Conservation (phyloP, 441 rosid genomes). For the Corymbia calophylla region DNA sequence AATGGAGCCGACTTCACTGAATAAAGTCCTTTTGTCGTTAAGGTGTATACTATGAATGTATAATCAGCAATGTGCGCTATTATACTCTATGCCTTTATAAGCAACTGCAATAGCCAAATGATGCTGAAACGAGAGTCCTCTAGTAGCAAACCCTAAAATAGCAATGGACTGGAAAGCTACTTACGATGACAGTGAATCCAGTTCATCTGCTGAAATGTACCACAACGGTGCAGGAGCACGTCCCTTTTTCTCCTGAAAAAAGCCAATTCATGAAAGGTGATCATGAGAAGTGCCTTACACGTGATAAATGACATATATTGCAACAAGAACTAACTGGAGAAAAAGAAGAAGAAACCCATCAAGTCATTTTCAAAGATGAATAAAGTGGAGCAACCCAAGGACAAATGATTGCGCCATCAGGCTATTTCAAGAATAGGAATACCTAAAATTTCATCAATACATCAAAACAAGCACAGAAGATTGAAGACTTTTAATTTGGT, state of each 20-base stretch:
- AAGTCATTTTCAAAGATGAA: background rate
- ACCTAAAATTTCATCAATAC: background rate
- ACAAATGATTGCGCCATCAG: background rate
- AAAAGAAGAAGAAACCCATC: background rate
- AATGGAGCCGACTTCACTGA: background rate
- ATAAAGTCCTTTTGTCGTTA: background rate
- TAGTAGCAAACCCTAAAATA: background rate
- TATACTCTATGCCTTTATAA: background rate
- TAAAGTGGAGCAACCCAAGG: background rate
- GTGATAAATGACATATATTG: background rate
- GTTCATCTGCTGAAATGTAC: constrained; percentile 62
- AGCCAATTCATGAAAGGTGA: background rate
- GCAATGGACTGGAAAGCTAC: constrained; percentile 1
- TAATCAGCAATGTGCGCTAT: background rate
- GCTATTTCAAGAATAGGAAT: background rate
- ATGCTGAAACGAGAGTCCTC: background rate
- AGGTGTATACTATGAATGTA: background rate
- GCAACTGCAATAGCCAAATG: background rate
- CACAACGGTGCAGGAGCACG: constrained; percentile 71
- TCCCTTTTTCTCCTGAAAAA: constrained; percentile 71
- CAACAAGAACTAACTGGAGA: background rate
- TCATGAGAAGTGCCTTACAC: background rate
- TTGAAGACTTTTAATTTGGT: background rate
- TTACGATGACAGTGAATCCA: constrained; percentile 67
- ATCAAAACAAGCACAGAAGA: background rate